These are phyloP conservation scores for Saturnispora saitoi DNA, from an alignment of 805 yeast genomes.

Conservation along the genomic window DNA sequence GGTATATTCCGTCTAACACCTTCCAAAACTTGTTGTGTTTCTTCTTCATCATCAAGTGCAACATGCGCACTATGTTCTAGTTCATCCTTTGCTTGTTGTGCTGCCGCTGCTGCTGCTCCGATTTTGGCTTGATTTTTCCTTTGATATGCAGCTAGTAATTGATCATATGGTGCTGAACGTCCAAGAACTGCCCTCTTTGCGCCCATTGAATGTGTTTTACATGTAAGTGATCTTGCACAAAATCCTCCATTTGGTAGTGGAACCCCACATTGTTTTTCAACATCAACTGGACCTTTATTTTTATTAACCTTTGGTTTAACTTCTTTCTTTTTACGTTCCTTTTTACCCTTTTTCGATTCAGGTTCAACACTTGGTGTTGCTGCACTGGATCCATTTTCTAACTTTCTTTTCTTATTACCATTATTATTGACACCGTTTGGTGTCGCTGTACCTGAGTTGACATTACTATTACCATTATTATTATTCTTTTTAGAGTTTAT, in stretches of 20 bases:
- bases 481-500: constrained; percentile 1
- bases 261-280: constrained; percentile 94
- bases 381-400: constrained; percentile 10
- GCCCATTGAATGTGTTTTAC: constrained; percentile 98
- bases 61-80: constrained; percentile 38
- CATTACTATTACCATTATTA: constrained; percentile 10
- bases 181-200: constrained; percentile 95
- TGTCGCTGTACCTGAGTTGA: constrained; percentile 4
- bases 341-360: constrained; percentile 10
- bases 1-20: constrained; percentile 80
- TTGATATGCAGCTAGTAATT: constrained; percentile 79
- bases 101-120: constrained; percentile 74
- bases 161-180: constrained; percentile 87
- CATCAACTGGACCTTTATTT: constrained; percentile 78
- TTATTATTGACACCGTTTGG: neutral
- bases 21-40: constrained; percentile 81
- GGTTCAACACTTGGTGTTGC: constrained; percentile 16
- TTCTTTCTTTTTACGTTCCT: constrained; percentile 20
- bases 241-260: constrained; percentile 88
- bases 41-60: constrained; percentile 80
- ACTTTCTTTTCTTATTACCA: neutral
- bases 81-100: constrained; percentile 67
- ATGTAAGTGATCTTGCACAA: constrained; percentile 92
- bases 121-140: constrained; percentile 85
- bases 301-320: constrained; percentile 37